phyloP scores from a whole-genome alignment of 2,329 filamentous ascomycete genomes.

The Penicillium oxalicum region DNA sequence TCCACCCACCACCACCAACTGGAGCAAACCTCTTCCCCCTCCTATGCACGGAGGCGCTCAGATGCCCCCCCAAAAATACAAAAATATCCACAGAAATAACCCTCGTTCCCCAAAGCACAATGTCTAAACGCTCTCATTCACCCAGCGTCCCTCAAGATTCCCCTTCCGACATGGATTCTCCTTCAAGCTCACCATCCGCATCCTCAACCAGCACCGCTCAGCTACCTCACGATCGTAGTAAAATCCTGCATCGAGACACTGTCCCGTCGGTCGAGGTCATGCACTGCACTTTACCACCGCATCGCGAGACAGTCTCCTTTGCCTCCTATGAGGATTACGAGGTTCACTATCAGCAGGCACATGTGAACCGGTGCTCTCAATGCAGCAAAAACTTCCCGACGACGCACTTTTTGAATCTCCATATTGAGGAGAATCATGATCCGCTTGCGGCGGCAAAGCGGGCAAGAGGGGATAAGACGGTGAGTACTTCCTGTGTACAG shows the following conservation, averaged over 20 bases:
- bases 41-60: background rate
- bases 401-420: conserved; percentile 68
- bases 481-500: conserved; percentile 40
- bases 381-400: conserved; percentile 87
- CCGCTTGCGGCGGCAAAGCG: conserved; percentile 64
- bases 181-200: conserved; percentile 24
- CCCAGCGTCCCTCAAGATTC: conserved; percentile 46
- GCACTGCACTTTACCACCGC: conserved; percentile 75
- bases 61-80: background rate
- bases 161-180: conserved; percentile 27
- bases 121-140: conserved; percentile 58
- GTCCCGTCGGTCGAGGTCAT: conserved; percentile 49
- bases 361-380: conserved; percentile 77
- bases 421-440: conserved; percentile 90
- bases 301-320: conserved; percentile 66
- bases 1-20: background rate
- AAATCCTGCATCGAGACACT: conserved; percentile 56
- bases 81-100: background rate
- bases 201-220: conserved; percentile 6
- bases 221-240: conserved; percentile 35
- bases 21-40: too few species aligned
- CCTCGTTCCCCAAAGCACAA: conserved; percentile 23
- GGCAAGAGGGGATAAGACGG: conserved; percentile 80
- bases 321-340: conserved; percentile 74
- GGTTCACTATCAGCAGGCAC: conserved; percentile 72